Conservation (phyloP, 306 rosid genomes). For the Calophaca sinica region DNA sequence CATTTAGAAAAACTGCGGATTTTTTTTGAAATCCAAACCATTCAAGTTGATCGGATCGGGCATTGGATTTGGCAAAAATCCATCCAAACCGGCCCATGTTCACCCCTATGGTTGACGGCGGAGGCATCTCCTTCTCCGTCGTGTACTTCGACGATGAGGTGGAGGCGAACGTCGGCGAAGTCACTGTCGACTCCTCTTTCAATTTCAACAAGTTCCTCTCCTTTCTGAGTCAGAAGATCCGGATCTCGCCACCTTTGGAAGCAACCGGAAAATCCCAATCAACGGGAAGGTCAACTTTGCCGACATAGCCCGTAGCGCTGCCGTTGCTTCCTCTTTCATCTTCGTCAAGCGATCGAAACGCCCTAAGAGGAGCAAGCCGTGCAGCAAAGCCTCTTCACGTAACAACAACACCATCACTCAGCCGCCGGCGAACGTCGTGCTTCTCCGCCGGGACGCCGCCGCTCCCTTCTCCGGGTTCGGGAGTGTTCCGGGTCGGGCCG, state of each 20-base stretch:
- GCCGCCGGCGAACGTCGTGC: conserved; percentile 55
- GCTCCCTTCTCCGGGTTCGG: conserved; percentile 31
- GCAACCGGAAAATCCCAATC: conserved; percentile 54
- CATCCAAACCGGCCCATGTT: no score
- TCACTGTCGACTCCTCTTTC: conserved; percentile 48
- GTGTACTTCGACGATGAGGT: conserved; percentile 61
- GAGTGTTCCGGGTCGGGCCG: conserved; percentile 44
- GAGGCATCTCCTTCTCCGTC: conserved; percentile 50
- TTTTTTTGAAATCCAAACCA: no score
- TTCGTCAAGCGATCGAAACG: conserved; percentile 66
- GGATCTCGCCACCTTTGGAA: conserved; percentile 54
- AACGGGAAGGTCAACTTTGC: conserved; percentile 59
- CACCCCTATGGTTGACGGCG: no score
- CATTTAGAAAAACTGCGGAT: no score
- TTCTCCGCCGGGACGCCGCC: conserved; percentile 53
- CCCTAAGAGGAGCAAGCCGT: conserved; percentile 44
- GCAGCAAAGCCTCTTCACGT: background rate
- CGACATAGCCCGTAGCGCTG: conserved; percentile 39
- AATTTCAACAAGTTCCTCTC: conserved; percentile 57
- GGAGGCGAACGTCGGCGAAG: conserved; percentile 54
- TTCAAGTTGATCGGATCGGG: no score
- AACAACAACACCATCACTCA: conserved; percentile 21
- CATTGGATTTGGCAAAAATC: no score
- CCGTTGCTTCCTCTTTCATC: conserved; percentile 51
- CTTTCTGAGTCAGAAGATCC: conserved; percentile 58